Base-by-base conservation (phyloP, 169 alveolate species). In the Sarcocystis neurona region DNA sequence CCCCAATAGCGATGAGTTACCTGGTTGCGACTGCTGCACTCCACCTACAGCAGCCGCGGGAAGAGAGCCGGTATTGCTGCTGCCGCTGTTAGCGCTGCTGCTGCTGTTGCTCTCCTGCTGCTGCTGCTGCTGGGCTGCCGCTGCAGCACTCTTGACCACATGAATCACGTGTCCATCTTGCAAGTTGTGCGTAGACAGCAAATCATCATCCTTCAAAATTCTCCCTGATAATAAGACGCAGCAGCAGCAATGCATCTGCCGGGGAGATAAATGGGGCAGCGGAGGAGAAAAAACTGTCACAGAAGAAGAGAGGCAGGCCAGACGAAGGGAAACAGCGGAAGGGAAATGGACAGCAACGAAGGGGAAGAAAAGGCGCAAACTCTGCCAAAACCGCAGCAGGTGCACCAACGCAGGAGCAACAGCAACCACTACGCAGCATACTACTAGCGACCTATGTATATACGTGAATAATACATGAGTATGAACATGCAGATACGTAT, bases 81-180 rank as follows among this genome's bases (percentile, higher is more conserved):
- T 66, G 77, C 46, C 32, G 77, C 77, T 66, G 77, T 41, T 66
- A 41, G 44, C 32, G 77, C 77, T 66, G 77, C 37, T 66, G 77
- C 50, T 72, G 80, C 80, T 2, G 80, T 3, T 72, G 80, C 50
- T 72, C 80, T 72, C 56, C 80, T 72, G 80, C 80, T 30, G 80
- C 48, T 6, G 89, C 68, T 4, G 70, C 37, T 12, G 94, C 77
- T 46, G 77, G 43, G 79, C 86, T 66, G 92, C 82, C 5, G 94
- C 89, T 6, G 90, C 95, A 30, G 96, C 97, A 77, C 97, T 95
- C 56, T 97, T 94, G 47, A 97, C 98, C 91, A 97, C 84, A 87
- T 97, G 98, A 92, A 97, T 94, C 66, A 97, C 95, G 90, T 94
- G 96, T 27, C 98, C 98, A 89, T 93, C 96, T 68, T 95, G 97